phyloP scores from a whole-genome alignment of 495 filamentous ascomycete genomes.

The Articulospora tetracladia region DNA sequence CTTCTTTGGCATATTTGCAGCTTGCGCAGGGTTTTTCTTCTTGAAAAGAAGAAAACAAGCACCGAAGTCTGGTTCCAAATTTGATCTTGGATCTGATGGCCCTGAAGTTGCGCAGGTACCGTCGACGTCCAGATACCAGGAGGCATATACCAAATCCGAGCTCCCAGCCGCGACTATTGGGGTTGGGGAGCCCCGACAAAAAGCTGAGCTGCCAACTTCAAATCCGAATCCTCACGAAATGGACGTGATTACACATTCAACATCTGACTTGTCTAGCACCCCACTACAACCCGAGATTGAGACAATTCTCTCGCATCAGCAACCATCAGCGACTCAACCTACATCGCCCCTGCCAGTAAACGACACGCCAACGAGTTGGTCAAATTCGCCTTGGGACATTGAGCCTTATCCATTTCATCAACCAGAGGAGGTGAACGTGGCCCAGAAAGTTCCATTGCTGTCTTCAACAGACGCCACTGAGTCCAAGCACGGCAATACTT shows the following conservation, averaged over 20 bases:
- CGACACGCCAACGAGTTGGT: not conserved
- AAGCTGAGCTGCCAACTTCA: not conserved
- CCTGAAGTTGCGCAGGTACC: not conserved
- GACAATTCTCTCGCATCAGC: too few species aligned
- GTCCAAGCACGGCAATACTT: not conserved
- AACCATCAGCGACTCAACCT: not conserved
- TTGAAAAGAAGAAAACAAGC: not conserved
- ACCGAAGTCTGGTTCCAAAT: not conserved
- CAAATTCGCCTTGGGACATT: not conserved
- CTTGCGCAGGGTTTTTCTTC: not conserved
- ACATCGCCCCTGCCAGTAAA: not conserved
- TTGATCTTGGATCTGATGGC: not conserved
- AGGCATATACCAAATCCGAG: too few species aligned
- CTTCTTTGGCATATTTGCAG: not conserved
- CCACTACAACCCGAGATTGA: not conserved
- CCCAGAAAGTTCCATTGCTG: not conserved
- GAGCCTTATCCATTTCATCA: not conserved
- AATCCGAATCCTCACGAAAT: not conserved
- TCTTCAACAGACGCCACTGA: not conserved
- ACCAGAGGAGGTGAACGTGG: constrained; percentile 4
- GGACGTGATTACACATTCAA: not conserved
- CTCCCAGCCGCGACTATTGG: too few species aligned
- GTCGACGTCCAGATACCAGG: not conserved
- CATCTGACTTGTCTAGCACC: not conserved
- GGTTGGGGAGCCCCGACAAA: too few species aligned